A percentile compares a stretch with the other conserved stretches of the same genome.
These are phyloP conservation scores for Penicillium arizonense DNA, from an alignment of 495 filamentous ascomycete species.

Conservation along the genomic window DNA sequence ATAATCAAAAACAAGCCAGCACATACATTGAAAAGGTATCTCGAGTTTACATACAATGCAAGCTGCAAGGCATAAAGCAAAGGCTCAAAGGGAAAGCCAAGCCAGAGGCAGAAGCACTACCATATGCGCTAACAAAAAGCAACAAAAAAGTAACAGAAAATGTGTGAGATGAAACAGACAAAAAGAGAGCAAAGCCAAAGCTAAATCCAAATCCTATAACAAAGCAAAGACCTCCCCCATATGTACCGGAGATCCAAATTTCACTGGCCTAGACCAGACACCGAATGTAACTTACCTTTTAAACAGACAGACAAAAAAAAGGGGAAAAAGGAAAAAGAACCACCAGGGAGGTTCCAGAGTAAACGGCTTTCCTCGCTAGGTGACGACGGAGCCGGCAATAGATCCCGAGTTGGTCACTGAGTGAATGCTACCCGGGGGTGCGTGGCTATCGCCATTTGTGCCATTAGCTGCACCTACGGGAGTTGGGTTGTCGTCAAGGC, in stretches of 20 bases:
- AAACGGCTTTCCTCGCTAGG: conserved; percentile 1
- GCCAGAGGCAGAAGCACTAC: neutral
- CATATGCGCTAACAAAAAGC: conserved; percentile 7
- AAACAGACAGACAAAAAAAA: conserved; percentile 4
- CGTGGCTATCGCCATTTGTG: conserved; percentile 24
- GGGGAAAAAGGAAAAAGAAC: neutral
- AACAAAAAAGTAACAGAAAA: conserved; percentile 1
- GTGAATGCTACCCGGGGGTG: conserved; percentile 34
- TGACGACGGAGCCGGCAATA: conserved; percentile 28
- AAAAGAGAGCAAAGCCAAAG: neutral
- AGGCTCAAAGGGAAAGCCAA: neutral
- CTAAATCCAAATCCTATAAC: neutral
- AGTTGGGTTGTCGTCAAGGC: conserved; percentile 16
- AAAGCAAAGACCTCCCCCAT: conserved; percentile 8
- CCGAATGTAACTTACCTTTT: neutral
- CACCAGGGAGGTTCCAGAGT: neutral
- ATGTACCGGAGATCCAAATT: conserved; percentile 13
- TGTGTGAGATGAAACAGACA: neutral
- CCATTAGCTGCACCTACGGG: conserved; percentile 5
- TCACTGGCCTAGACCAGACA: neutral
- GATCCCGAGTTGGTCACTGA: conserved; percentile 38
- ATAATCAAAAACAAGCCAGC: neutral
- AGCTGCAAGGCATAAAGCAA: conserved; percentile 1
- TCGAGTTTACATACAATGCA: conserved; percentile 9
- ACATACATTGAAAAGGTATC: conserved; percentile 13